Base-by-base conservation (phyloP, 1,284 basidiomycete species). In the Microbotryomycetes sp. region DNA sequence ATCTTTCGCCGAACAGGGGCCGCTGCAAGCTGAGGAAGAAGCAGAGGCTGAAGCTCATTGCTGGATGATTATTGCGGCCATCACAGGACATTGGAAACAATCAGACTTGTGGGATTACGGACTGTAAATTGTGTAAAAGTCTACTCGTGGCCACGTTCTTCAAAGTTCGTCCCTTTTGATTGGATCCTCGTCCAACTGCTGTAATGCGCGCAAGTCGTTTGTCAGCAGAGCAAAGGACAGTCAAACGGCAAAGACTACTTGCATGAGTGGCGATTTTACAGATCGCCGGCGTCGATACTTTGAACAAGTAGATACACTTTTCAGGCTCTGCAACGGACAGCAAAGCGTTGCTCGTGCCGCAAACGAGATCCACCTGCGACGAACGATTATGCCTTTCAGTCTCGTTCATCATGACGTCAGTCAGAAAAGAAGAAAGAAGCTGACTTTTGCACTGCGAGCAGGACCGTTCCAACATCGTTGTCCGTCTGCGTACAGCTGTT, bases 251-350 rank as follows among this genome's bases (percentile, higher is more conserved):
- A 45, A 59, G 53, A 1, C 55, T 51, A 41, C 35, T 41, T 18
- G 18, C 35, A 18, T 41, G 11, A 18, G 9, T 18, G 18, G 2
- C 61, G 53, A 18, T 60, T 53, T 23, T 30, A 80, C 94, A 98
- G 35, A 97, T 79, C 1, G 93, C 93, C 5, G 94, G 96, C 0
- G 86, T 85, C 28, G 88, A 90, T 13, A 84, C 90, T 54, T 85
- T 88, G 74, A 96, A 85, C 71, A 86, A 83, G 74, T 98, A 98
- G 76, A 94, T 91, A 78, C 94, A 98, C 78, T 98, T 98, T 76
- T 99, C 93, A 6, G 90, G 81, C 78, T 99, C 94, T 52, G 83
- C 81, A 4, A 98, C 85, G 2, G 85, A 83, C 15, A 86, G 75
- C n/a, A 99, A 75, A 5, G 80, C 82, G 71, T 97, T 97, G 71